These are phyloP conservation scores for Botryotinia narcissicola DNA, from an alignment of 2,329 filamentous ascomycete genomes.

Conservation along the genomic window DNA sequence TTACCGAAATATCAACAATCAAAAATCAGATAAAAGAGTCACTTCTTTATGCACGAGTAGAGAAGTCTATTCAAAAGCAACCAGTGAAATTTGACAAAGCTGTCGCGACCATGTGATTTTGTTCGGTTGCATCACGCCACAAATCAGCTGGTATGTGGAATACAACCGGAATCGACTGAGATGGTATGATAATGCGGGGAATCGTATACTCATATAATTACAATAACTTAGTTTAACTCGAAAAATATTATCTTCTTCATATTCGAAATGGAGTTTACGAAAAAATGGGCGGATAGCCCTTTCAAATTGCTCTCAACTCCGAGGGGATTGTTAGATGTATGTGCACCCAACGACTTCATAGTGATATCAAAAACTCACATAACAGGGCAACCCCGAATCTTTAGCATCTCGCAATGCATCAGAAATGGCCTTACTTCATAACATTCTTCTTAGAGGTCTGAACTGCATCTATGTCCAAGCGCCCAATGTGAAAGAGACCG, in stretches of 20 bases:
- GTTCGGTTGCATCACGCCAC: constrained; percentile 13
- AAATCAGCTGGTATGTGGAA: constrained; percentile 13
- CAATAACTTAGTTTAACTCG: too few species aligned
- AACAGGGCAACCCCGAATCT: constrained; percentile 12
- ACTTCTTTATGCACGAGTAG: background rate
- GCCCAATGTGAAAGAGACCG: constrained; percentile 40
- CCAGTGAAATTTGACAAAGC: background rate
- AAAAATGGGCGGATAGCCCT: constrained; percentile 25
- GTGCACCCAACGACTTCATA: background rate
- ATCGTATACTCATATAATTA: background rate
- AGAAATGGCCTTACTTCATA: constrained; percentile 41
- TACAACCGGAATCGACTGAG: background rate
- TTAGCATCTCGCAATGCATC: constrained; percentile 32
- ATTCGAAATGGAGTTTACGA: background rate
- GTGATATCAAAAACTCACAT: background rate
- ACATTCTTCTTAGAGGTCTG: constrained; percentile 41
- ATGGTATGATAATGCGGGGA: constrained; percentile 5
- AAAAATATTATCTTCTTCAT: background rate
- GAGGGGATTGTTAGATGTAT: constrained; percentile 8
- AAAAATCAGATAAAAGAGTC: background rate
- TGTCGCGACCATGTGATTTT: background rate
- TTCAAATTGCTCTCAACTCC: constrained; percentile 25
- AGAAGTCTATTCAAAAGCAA: too few species aligned
- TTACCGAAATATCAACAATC: background rate
- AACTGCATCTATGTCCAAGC: constrained; percentile 42